Conservation (phyloP, 345 rosid genomes). For the Populus deltoides region DNA sequence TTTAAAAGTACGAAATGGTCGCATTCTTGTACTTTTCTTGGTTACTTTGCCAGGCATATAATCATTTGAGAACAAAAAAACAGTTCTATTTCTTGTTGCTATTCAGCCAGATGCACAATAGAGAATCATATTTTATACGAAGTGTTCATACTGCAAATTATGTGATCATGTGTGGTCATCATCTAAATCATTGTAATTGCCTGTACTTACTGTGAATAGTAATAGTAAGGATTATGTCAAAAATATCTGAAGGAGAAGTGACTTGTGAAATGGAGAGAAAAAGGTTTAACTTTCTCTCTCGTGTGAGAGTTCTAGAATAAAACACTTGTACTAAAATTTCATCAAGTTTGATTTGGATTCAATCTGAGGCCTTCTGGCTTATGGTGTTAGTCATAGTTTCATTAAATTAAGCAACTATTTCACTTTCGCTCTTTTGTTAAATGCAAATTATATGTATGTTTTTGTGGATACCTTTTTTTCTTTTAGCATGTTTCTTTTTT, state of each 20-base stretch:
- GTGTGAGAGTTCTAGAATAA: neutral
- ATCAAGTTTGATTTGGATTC: neutral
- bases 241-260: neutral
- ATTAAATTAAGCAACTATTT: neutral
- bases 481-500: neutral
- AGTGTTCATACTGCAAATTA: neutral
- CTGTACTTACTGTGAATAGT: neutral
- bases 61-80: neutral
- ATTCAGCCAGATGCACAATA: neutral
- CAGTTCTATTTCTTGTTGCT: neutral
- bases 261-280: neutral
- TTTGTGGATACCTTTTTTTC: neutral
- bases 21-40: neutral
- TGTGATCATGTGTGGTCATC: neutral
- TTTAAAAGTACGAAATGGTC: neutral
- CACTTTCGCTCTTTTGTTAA: neutral
- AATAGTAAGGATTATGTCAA: neutral
- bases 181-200: neutral
- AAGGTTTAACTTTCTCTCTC: neutral
- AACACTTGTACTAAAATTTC: neutral
- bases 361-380: neutral
- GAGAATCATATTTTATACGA: neutral
- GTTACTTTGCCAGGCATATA: neutral
- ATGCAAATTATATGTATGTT: neutral
- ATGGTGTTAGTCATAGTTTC: neutral